Conservation (phyloP, 306 rosid species). For the Trifolium repens region DNA sequence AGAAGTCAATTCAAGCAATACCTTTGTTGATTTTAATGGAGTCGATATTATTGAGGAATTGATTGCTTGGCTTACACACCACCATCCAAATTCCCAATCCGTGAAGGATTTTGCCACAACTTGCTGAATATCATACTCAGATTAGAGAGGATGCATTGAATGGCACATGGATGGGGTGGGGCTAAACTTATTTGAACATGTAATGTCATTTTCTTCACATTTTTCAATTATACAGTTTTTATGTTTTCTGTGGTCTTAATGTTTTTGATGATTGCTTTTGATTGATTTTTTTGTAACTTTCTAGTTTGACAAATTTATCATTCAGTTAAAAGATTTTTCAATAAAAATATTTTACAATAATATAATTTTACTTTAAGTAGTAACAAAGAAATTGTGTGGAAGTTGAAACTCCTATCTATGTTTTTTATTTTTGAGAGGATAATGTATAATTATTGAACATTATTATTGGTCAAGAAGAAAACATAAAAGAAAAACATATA, state of each 20-base stretch:
- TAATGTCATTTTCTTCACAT: neutral
- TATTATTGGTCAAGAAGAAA: neutral
- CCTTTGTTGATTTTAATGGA: too few relatives aligned
- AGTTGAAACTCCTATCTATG: neutral
- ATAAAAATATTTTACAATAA: neutral
- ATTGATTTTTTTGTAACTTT: neutral
- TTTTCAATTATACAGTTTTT: neutral
- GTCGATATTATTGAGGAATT: too few relatives aligned
- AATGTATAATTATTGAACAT: constrained; percentile 4
- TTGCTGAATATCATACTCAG: neutral
- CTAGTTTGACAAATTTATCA: neutral
- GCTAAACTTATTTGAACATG: neutral
- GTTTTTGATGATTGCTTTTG: neutral
- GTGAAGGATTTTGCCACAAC: constrained; percentile 14
- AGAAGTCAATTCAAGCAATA: too few relatives aligned
- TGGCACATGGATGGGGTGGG: constrained; percentile 6
- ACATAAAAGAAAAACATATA: neutral
- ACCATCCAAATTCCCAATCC: neutral
- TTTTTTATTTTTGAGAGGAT: neutral
- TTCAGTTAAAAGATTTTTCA: neutral
- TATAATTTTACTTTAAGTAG: neutral
- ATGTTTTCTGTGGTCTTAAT: neutral
- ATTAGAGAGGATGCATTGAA: neutral
- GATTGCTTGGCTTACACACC: neutral
- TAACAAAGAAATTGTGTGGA: neutral